Conservation (phyloP, 192 early-diverging fungal species). For the Coemansia sp. region DNA sequence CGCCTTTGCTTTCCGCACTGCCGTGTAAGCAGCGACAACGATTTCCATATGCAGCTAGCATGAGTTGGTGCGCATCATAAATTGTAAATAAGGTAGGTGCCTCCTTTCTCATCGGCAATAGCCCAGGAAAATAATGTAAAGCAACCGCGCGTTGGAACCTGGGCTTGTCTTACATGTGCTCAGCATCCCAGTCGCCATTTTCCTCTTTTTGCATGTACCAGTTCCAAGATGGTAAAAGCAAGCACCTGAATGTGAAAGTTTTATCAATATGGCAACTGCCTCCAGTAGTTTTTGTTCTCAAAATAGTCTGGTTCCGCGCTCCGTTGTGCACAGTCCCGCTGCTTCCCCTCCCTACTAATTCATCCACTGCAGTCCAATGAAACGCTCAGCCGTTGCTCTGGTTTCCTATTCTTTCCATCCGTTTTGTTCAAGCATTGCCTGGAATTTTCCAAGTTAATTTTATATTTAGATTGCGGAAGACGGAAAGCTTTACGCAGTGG, state of each 20-base stretch:
- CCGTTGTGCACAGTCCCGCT: too few relatives aligned
- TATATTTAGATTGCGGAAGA: too few relatives aligned
- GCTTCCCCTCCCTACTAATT: background rate
- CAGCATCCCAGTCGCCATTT: background rate
- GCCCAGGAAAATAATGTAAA: too few relatives aligned
- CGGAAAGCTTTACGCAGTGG: too few relatives aligned
- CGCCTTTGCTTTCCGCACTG: background rate
- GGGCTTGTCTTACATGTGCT: background rate
- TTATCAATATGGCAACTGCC: background rate
- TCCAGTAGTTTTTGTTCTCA: background rate
- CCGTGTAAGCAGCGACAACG: too few relatives aligned
- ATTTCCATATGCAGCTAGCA: background rate
- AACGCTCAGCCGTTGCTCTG: too few relatives aligned
- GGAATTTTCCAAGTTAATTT: too few relatives aligned
- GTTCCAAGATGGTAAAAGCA: background rate
- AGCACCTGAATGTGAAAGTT: background rate
- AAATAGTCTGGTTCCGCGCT: too few relatives aligned
- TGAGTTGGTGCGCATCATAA: background rate
- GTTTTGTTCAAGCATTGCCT: too few relatives aligned
- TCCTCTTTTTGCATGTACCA: background rate
- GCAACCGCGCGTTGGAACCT: background rate
- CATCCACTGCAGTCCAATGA: background rate
- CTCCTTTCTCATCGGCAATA: background rate
- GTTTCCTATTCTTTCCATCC: too few relatives aligned
- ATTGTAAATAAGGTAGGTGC: background rate